Percentiles rank a stretch among this genome's conserved stretches.
Evolutionary conservation across 192 early-diverging fungal genomes (phyloP).

Genomic region (Gorgonomyces haynaldii): DNA sequence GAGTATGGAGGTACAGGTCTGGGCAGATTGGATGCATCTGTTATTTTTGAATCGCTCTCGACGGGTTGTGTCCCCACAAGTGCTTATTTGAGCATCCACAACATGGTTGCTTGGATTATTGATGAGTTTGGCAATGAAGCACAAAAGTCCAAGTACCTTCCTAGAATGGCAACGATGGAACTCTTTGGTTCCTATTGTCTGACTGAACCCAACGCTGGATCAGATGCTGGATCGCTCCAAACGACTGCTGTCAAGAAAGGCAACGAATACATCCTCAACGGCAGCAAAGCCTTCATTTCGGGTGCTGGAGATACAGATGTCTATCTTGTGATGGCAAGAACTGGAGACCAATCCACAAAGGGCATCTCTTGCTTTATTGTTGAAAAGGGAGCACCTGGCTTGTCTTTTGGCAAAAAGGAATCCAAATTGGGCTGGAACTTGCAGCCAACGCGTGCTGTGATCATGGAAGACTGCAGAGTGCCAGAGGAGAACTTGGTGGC

Average conservation of each 20-base stretch:
- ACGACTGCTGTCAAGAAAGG: slow-evolving; percentile 36
- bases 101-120: slow-evolving; percentile 51
- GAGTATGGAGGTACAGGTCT: slow-evolving; percentile 43
- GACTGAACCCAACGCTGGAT: slow-evolving; percentile 36
- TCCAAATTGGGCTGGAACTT: slow-evolving; percentile 50
- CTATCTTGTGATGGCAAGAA: slow-evolving; percentile 50
- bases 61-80: slow-evolving; percentile 40
- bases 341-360: slow-evolving; percentile 39
- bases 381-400: slow-evolving; percentile 42
- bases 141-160: slow-evolving; percentile 34
- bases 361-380: slow-evolving; percentile 45
- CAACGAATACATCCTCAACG: slow-evolving; percentile 28
- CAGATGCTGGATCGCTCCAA: slow-evolving; percentile 51
- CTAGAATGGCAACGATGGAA: slow-evolving; percentile 19
- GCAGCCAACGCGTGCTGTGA: slow-evolving; percentile 44
- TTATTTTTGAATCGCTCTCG: slow-evolving; percentile 45
- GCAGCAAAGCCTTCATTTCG: slow-evolving; percentile 34
- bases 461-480: slow-evolving; percentile 44
- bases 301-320: slow-evolving; percentile 37
- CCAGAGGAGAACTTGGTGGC: slow-evolving; percentile 40
- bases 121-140: slow-evolving; percentile 33
- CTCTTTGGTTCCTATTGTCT: slow-evolving; percentile 30
- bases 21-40: slow-evolving; percentile 31
- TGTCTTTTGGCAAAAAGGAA: slow-evolving; percentile 53
- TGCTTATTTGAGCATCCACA: slow-evolving; percentile 48